Base-by-base conservation (phyloP, 805 yeast species). In the Sugiyamaella boreocaroliniensis region DNA sequence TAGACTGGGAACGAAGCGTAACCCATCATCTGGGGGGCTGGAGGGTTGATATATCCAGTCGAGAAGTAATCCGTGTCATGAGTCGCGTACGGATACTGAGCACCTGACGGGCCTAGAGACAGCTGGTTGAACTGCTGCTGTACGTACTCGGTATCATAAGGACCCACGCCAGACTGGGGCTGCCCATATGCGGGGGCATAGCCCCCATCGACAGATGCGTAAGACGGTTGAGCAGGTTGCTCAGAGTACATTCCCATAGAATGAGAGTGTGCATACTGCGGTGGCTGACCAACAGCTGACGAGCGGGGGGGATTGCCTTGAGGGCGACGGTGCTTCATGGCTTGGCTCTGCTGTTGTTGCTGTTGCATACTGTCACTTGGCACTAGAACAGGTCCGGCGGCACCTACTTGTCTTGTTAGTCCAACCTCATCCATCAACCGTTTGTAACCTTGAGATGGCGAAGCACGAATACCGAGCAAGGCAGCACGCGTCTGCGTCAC, bases 381-480 rank as follows among this genome's bases (percentile, higher is more conserved):
- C 14, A 18, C 26, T 42, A 12, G 26, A 18, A 18, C 44, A 42
- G 20, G 10, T 12, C 44, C 26, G 12, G 20, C 12, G 4, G 22
- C 8, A 20, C 44, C 44, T 1, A 19, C 41, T 29, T 58, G 18
- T 4, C 55, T 51, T 5, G 57, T 52, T 29, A 90, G 71, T 2
- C 97, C 97, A 56, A 89, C 92, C 68, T 92, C 98, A 60, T 92
- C 98, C 77, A 90, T 79, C 53, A 93, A 73, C 58, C 95, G 81
- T 64, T 87, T 86, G 68, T 88, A 87, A 37, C 85, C 86, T 65
- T 86, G 95, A 29, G 77, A 71, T 45, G 73, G 61, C 54, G 61
- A 49, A 40, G 84, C 75, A 53, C 79, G 80, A 61, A 78, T 68
- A 47, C 84, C 85, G 43, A 81, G 69, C 53, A 90, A 71, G 6